These are phyloP conservation scores for Colletotrichum neosansevieriae DNA, from an alignment of 2,329 filamentous ascomycete genomes.

Conservation along the genomic window DNA sequence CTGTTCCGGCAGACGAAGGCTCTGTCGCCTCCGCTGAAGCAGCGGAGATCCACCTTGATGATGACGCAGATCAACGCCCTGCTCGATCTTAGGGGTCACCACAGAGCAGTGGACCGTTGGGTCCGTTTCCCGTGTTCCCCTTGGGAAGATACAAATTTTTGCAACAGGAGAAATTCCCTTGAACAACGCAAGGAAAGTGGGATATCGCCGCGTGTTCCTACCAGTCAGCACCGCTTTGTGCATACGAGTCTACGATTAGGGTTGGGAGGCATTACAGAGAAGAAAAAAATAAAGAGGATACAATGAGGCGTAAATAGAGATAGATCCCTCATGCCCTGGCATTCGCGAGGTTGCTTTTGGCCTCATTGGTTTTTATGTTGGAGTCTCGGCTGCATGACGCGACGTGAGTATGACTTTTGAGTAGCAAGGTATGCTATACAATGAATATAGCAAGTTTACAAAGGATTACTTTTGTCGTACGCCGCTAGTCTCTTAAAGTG, in stretches of 20 bases:
- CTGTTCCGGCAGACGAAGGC: slow-evolving; percentile 52
- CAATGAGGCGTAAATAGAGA: slow-evolving; percentile 39
- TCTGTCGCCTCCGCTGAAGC: slow-evolving; percentile 59
- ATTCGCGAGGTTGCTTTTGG: slow-evolving; percentile 28
- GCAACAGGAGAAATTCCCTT: too few relatives aligned
- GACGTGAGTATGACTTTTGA: slow-evolving; percentile 31
- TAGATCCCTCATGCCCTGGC: slow-evolving; percentile 39
- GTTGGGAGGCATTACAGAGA: slow-evolving; percentile 24
- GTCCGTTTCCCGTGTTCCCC: not conserved
- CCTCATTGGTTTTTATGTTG: slow-evolving; percentile 19
- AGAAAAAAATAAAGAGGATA: slow-evolving; percentile 35
- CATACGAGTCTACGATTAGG: slow-evolving; percentile 8
- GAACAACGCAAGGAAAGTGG: not conserved
- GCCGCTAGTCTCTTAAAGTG: not conserved
- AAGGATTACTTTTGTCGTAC: not conserved
- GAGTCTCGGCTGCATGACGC: slow-evolving; percentile 37
- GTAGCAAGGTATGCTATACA: slow-evolving; percentile 22
- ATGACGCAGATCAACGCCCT: slow-evolving; percentile 47
- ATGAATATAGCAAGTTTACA: slow-evolving; percentile 16
- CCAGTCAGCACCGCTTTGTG: not conserved
- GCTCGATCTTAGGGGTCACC: slow-evolving; percentile 18
- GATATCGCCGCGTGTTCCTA: not conserved
- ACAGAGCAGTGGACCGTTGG: not conserved
- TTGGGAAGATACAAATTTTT: not conserved
- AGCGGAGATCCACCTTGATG: slow-evolving; percentile 63